Evolutionary conservation across 805 yeast species (phyloP).

Genomic region (Starmerella floricola): DNA sequence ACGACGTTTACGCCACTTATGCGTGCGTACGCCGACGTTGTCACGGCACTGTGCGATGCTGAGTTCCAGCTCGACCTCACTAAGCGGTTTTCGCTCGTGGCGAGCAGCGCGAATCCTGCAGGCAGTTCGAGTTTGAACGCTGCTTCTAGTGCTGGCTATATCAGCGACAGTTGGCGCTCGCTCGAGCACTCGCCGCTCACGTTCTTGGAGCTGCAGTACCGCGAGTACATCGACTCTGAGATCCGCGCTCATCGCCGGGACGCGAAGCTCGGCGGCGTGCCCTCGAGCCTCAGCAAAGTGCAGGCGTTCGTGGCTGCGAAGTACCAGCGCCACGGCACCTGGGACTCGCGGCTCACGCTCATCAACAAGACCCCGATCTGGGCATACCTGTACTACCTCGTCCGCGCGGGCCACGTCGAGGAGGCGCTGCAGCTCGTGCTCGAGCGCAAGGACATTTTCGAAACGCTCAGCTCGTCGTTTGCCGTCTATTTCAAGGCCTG

Average conservation of each 20-base stretch:
- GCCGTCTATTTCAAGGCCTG: slow-evolving; percentile 66
- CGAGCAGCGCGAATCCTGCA: neutral
- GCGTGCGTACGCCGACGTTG: slow-evolving; percentile 15
- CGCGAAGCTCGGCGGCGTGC: slow-evolving; percentile 49
- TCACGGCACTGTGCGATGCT: slow-evolving; percentile 12
- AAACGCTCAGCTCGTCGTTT: slow-evolving; percentile 74
- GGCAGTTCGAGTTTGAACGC: no score
- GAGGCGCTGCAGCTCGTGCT: slow-evolving; percentile 66
- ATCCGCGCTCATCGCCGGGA: slow-evolving; percentile 41
- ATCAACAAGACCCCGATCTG: slow-evolving; percentile 86
- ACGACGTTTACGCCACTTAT: slow-evolving; percentile 11
- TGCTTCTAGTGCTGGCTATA: slow-evolving; percentile 5
- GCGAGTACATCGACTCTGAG: slow-evolving; percentile 54
- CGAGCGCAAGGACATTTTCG: slow-evolving; percentile 57
- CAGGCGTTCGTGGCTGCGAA: slow-evolving; percentile 45
- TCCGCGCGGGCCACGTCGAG: slow-evolving; percentile 68
- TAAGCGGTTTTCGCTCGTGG: slow-evolving; percentile 8
- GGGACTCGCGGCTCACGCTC: slow-evolving; percentile 46
- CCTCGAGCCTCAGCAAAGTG: slow-evolving; percentile 61
- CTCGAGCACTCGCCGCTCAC: slow-evolving; percentile 11
- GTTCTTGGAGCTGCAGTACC: slow-evolving; percentile 66
- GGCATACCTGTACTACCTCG: slow-evolving; percentile 75
- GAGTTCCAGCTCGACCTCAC: slow-evolving; percentile 10
- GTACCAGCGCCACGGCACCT: slow-evolving; percentile 33
- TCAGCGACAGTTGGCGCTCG: slow-evolving; percentile 19